Conservation (phyloP, 768 basidiomycete species). For the Sarcomyxa edulis region DNA sequence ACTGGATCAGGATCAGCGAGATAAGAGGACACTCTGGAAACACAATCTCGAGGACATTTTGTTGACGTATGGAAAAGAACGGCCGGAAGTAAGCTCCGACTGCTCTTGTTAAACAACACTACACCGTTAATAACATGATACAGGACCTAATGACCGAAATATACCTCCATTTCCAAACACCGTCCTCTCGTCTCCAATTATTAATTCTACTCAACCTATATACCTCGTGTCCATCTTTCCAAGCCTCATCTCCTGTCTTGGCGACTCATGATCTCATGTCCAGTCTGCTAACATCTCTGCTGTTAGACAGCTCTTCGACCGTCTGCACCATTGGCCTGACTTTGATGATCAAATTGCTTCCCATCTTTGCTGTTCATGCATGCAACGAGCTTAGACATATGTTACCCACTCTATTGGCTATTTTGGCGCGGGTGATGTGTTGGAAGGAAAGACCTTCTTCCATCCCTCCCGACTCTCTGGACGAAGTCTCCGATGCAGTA, state of each 20-base stretch:
- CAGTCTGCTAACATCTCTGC: constrained; percentile 60
- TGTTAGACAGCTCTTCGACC: constrained; percentile 73
- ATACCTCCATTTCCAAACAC: constrained; percentile 52
- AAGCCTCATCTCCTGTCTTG: constrained; percentile 40
- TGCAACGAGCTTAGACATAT: constrained; percentile 47
- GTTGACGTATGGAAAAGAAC: constrained; percentile 54
- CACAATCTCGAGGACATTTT: constrained; percentile 73
- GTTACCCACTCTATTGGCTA: constrained; percentile 60
- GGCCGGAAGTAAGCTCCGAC: constrained; percentile 52
- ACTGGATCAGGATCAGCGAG: constrained; percentile 56
- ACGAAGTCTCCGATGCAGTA: constrained; percentile 24
- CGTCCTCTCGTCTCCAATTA: constrained; percentile 65
- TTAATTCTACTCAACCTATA: constrained; percentile 61
- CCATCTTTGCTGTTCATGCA: constrained; percentile 64
- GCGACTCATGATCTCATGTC: constrained; percentile 59
- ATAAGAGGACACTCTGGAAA: constrained; percentile 65
- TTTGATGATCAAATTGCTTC: constrained; percentile 66
- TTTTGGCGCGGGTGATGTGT: constrained; percentile 67
- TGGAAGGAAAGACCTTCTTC: constrained; percentile 57
- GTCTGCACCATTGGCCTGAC: constrained; percentile 59
- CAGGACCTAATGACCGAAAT: constrained; percentile 72
- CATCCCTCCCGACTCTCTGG: constrained; percentile 6
- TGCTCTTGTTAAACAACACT: background rate
- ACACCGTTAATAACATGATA: constrained; percentile 8
- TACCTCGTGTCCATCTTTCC: constrained; percentile 50